Conservation (phyloP, 768 basidiomycete species). For the Suillus lakei region DNA sequence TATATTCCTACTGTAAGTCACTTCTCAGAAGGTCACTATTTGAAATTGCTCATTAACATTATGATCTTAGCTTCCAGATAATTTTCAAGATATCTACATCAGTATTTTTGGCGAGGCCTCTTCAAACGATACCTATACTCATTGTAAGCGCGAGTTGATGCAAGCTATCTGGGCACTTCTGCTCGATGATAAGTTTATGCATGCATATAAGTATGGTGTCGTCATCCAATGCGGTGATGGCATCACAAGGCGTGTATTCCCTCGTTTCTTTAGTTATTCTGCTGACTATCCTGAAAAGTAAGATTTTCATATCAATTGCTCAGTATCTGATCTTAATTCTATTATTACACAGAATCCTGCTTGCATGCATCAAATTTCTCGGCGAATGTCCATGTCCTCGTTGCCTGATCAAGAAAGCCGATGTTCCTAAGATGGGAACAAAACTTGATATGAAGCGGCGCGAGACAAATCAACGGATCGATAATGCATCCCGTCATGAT, state of each 20-base stretch:
- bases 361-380: constrained; percentile 27
- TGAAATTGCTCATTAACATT: too few species aligned
- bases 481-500: constrained; percentile 8
- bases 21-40: too few species aligned
- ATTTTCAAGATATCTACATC: not conserved
- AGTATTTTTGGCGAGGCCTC: not conserved
- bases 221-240: constrained; percentile 22
- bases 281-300: constrained; percentile 34
- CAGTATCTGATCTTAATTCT: not conserved
- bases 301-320: not conserved
- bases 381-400: constrained; percentile 32
- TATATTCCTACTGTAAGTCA: constrained; percentile 15
- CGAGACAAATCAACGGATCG: not conserved
- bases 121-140: constrained; percentile 14
- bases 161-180: constrained; percentile 21
- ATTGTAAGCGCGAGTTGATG: constrained; percentile 24
- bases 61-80: constrained; percentile 6
- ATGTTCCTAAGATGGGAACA: constrained; percentile 21
- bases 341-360: constrained; percentile 19
- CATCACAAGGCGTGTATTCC: constrained; percentile 18
- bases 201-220: constrained; percentile 25
- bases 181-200: constrained; percentile 21
- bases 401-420: constrained; percentile 22
- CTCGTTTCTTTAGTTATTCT: constrained; percentile 24
- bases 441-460: constrained; percentile 10